Evolutionary conservation across 2,329 filamentous ascomycete genomes (phyloP).

Genomic region (Hypoxylon sp.): DNA sequence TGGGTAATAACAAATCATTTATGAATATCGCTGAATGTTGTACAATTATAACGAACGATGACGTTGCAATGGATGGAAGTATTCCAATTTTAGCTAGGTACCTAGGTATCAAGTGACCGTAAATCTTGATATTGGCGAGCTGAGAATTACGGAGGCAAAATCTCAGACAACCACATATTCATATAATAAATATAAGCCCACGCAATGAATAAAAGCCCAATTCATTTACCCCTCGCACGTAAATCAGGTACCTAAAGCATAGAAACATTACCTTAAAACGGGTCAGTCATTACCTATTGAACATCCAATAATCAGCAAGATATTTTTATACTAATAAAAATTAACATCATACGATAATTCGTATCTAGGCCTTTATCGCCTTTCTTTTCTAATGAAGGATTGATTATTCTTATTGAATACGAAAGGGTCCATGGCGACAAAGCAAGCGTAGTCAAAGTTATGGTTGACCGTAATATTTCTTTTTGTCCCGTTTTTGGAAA

Average conservation of each 20-base stretch:
- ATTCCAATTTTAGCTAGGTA: not conserved
- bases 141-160: not conserved
- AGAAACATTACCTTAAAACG: too few relatives aligned
- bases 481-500: not conserved
- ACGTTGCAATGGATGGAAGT: slow-evolving; percentile 1
- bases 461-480: not conserved
- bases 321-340: too few relatives aligned
- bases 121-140: slow-evolving; percentile 8
- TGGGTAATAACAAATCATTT: not conserved
- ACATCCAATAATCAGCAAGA: too few relatives aligned
- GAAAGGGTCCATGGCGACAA: not conserved
- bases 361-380: too few relatives aligned
- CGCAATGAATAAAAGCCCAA: not conserved
- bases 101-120: not conserved
- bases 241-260: too few relatives aligned
- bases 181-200: not conserved
- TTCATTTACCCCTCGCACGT: not conserved
- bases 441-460: not conserved
- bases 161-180: not conserved
- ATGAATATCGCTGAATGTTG: too few relatives aligned
- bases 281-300: not conserved
- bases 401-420: too few relatives aligned
- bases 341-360: too few relatives aligned
- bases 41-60: not conserved
- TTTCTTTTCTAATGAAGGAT: too few relatives aligned